phyloP scores from a whole-genome alignment of 2,329 filamentous ascomycete genomes.

The Didymella keratinophila region DNA sequence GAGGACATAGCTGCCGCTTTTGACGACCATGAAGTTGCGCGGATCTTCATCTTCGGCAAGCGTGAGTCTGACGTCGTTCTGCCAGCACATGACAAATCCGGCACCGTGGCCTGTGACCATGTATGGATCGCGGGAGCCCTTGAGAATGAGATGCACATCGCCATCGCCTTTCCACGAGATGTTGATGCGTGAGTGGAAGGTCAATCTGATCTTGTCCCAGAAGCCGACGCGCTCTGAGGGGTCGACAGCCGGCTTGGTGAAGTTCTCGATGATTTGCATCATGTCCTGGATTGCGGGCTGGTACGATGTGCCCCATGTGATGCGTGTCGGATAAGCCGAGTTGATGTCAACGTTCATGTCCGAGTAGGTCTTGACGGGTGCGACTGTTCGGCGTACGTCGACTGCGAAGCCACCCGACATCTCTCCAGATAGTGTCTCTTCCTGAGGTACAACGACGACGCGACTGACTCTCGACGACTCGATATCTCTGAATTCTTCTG shows the following conservation, averaged over 20 bases:
- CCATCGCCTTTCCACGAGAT: constrained; percentile 95
- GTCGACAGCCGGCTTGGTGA: constrained; percentile 94
- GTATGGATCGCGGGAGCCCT: constrained; percentile 91
- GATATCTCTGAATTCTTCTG: constrained; percentile 85
- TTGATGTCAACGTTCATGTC: constrained; percentile 93
- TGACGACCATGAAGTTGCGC: constrained; percentile 91
- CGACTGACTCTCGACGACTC: constrained; percentile 82
- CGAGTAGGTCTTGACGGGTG: constrained; percentile 95
- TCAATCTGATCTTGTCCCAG: constrained; percentile 97
- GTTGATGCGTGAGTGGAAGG: constrained; percentile 89
- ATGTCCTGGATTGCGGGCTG: constrained; percentile 98
- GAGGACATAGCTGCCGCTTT: constrained; percentile 93
- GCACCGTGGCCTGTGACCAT: constrained; percentile 90
- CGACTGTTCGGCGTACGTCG: constrained; percentile 87
- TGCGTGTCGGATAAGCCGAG: constrained; percentile 86
- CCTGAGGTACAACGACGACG: constrained; percentile 83
- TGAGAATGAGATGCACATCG: constrained; percentile 91
- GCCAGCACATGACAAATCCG: constrained; percentile 98
- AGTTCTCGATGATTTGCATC: constrained; percentile 99
- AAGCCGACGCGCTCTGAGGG: constrained; percentile 94
- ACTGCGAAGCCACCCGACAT: constrained; percentile 76
- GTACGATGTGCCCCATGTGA: constrained; percentile 97
- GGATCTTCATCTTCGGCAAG: constrained; percentile 87
- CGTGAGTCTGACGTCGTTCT: constrained; percentile 88
- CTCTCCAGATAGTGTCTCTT: constrained; percentile 62